Conservation (phyloP, 495 filamentous ascomycete species). For the Cercophora scortea region DNA sequence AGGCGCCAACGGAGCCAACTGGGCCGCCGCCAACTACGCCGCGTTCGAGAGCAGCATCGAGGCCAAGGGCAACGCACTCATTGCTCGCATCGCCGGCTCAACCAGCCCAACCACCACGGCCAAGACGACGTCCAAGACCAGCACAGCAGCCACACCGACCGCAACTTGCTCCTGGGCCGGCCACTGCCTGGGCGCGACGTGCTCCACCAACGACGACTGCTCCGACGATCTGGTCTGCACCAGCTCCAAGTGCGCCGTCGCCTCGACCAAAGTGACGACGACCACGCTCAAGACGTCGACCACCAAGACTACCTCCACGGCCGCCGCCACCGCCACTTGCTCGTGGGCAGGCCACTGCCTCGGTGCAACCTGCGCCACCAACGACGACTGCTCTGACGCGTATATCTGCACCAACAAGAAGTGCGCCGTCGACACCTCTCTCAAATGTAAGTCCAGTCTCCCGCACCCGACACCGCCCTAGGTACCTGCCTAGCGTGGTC, state of each 20-base stretch:
- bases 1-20: slow-evolving; percentile 36
- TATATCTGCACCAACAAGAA: too few species aligned
- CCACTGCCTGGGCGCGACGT: slow-evolving; percentile 4
- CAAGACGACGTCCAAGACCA: background rate
- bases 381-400: background rate
- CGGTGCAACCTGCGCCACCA: background rate
- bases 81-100: slow-evolving; percentile 10
- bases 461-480: too few species aligned
- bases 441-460: too few species aligned
- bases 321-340: background rate
- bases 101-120: background rate
- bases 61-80: slow-evolving; percentile 35
- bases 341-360: slow-evolving; percentile 4
- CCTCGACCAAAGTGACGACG: background rate
- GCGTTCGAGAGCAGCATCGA: slow-evolving; percentile 45
- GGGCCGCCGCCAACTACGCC: slow-evolving; percentile 32
- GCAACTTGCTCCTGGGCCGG: background rate
- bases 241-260: too few species aligned
- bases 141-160: background rate
- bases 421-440: too few species aligned
- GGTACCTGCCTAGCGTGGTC: too few species aligned
- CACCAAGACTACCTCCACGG: background rate
- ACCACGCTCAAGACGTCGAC: background rate
- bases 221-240: background rate
- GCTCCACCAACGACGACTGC: background rate